Percentiles rank a stretch among this genome's conserved stretches.
Evolutionary conservation across 2,329 filamentous ascomycete species (phyloP).

Genomic region (Phyllosticta citribraziliensis): DNA sequence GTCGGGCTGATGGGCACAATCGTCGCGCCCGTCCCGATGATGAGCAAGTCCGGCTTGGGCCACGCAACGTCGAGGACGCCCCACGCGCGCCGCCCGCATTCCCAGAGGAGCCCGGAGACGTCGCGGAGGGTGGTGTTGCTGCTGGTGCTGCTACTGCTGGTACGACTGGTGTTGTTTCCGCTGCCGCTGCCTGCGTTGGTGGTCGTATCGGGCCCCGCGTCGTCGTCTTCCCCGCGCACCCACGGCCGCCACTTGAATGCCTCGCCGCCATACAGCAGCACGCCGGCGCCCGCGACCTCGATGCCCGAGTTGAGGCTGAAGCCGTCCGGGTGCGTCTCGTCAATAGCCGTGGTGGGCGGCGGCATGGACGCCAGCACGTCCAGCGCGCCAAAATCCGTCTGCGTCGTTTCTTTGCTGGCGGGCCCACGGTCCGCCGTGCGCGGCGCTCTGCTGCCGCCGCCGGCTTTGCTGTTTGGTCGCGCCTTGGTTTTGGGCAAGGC

Average conservation of each 20-base stretch:
- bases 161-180: conserved; percentile 17
- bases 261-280: conserved; percentile 75
- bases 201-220: neutral
- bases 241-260: conserved; percentile 86
- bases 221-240: conserved; percentile 37
- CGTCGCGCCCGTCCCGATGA: conserved; percentile 72
- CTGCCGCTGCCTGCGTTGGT: conserved; percentile 19
- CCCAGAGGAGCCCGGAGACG: conserved; percentile 73
- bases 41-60: conserved; percentile 87
- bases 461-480: too few species aligned
- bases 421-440: conserved; percentile 50
- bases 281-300: conserved; percentile 57
- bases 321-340: conserved; percentile 71
- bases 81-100: conserved; percentile 61
- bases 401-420: conserved; percentile 50
- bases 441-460: too few species aligned
- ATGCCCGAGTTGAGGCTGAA: conserved; percentile 80
- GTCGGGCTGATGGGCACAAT: conserved; percentile 68
- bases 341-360: conserved; percentile 70
- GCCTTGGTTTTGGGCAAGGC: neutral
- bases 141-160: neutral
- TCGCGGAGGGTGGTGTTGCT: conserved; percentile 48
- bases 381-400: conserved; percentile 63
- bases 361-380: conserved; percentile 71
- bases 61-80: conserved; percentile 68